Evolutionary conservation across 768 basidiomycete genomes (phyloP).

Genomic region (Mycena haematopus): DNA sequence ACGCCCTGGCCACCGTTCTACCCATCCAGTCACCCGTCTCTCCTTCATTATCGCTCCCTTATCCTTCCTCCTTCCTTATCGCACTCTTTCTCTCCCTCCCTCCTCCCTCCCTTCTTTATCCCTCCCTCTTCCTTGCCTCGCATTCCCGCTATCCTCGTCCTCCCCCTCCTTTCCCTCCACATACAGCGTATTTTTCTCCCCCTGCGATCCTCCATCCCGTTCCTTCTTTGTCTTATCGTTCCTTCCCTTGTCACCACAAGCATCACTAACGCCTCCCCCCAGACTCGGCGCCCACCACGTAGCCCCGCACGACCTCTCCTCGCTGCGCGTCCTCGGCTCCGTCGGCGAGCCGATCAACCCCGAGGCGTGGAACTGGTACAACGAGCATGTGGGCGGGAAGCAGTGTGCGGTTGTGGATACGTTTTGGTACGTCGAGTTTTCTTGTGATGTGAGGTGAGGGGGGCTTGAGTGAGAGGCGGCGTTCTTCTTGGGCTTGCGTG

Average conservation of each 20-base stretch:
- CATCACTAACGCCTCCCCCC: slow-evolving; percentile 10
- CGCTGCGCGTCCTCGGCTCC: slow-evolving; percentile 85
- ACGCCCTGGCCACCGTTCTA: no score
- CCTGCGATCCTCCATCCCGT: background rate
- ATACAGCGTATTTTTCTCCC: no score
- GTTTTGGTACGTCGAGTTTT: slow-evolving; percentile 61
- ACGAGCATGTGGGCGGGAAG: slow-evolving; percentile 87
- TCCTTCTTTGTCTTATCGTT: background rate
- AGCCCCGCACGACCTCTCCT: slow-evolving; percentile 79
- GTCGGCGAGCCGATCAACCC: slow-evolving; percentile 99
- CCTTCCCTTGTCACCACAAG: no score
- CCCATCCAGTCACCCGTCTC: no score
- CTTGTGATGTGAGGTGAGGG: no score
- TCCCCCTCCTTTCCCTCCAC: no score
- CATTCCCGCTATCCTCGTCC: no score
- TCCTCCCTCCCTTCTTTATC: background rate
- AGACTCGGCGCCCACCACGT: slow-evolving; percentile 86
- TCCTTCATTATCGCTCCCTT: background rate
- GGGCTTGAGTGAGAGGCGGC: no score
- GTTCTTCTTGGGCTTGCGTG: no score
- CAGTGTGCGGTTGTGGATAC: slow-evolving; percentile 96
- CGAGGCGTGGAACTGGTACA: slow-evolving; percentile 99
- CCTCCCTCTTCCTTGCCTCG: no score
- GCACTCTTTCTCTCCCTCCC: background rate
- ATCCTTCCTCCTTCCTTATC: background rate